phyloP scores from a whole-genome alignment of 2,329 filamentous ascomycete genomes.

The Aspergillus tamarii region DNA sequence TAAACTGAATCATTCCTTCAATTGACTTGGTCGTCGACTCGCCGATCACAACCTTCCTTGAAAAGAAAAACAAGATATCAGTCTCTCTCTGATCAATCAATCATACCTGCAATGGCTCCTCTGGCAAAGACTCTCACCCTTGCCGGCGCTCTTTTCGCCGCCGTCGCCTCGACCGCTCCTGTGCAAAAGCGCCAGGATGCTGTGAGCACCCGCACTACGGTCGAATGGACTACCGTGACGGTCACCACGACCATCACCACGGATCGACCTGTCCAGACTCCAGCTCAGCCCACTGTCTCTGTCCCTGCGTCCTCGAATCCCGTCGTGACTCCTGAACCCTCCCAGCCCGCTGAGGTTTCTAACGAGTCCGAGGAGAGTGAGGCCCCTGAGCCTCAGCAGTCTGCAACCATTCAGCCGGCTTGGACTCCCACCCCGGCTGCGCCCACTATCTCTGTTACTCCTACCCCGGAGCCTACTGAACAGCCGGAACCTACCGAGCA shows the following conservation, averaged over 20 bases:
- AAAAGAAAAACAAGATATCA: not conserved
- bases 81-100: conserved; percentile 14
- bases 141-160: conserved; percentile 39
- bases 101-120: conserved; percentile 36
- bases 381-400: not conserved
- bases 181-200: conserved; percentile 40
- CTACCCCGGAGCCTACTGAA: conserved; percentile 5
- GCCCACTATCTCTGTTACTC: conserved; percentile 6
- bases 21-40: not conserved
- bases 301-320: conserved; percentile 18
- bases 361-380: conserved; percentile 11
- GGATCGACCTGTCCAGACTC: conserved; percentile 27
- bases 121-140: conserved; percentile 42
- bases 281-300: conserved; percentile 24
- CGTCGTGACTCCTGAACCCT: conserved; percentile 17
- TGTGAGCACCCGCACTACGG: conserved; percentile 54
- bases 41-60: not conserved
- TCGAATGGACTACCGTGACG: conserved; percentile 53
- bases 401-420: not conserved
- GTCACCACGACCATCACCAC: conserved; percentile 53
- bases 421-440: not conserved
- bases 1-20: conserved; percentile 6
- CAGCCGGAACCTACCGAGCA: not conserved
- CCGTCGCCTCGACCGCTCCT: conserved; percentile 35
- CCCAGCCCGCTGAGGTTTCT: conserved; percentile 17